Conservation (phyloP, 495 filamentous ascomycete species). For the Filosporella fistucella region DNA sequence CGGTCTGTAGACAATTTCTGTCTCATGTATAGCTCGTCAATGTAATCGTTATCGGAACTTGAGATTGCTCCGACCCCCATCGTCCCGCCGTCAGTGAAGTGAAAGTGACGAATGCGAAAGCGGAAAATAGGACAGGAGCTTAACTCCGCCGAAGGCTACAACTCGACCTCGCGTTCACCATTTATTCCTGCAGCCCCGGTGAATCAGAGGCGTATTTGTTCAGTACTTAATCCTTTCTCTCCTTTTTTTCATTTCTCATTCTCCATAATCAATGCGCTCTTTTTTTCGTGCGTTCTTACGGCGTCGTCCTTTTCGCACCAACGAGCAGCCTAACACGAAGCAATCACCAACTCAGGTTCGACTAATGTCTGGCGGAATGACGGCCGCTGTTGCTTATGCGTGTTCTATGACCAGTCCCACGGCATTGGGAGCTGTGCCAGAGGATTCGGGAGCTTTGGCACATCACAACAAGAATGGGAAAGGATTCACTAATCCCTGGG, state of each 20-base stretch:
- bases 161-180: no score
- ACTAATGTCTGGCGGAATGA: constrained; percentile 13
- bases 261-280: constrained; percentile 11
- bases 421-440: constrained; percentile 21
- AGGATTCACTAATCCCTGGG: constrained; percentile 29
- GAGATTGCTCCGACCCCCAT: no score
- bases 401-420: constrained; percentile 14
- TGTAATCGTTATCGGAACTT: no score
- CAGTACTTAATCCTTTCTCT: background rate
- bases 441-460: constrained; percentile 15
- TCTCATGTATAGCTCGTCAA: no score
- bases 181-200: no score
- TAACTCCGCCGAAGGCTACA: no score
- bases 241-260: background rate
- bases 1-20: no score
- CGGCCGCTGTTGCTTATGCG: constrained; percentile 18
- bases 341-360: constrained; percentile 3
- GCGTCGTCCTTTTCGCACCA: background rate
- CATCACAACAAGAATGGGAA: constrained; percentile 23
- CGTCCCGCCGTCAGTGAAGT: no score
- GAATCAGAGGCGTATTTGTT: no score
- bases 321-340: background rate
- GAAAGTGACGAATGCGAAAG: no score
- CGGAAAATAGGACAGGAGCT: no score
- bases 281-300: constrained; percentile 15